Conservation (phyloP, 148 eudicot species). For the Vaccinium myrtillus region DNA sequence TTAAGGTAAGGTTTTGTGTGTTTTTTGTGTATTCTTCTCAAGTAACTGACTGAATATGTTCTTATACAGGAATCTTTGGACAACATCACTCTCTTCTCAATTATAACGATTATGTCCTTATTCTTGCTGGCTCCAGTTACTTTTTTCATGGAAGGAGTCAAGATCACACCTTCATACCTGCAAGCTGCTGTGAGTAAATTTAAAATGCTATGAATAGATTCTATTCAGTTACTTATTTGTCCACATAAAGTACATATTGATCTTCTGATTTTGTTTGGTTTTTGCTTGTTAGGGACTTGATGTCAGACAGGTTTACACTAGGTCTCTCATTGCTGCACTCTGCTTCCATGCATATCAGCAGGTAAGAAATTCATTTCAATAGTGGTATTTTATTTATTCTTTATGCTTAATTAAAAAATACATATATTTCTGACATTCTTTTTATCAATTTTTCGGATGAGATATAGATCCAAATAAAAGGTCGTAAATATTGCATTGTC, state of each 20-base stretch:
- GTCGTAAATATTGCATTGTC: not conserved
- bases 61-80: constrained; percentile 83
- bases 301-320: constrained; percentile 53
- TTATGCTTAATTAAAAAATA: not conserved
- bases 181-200: constrained; percentile 73
- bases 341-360: constrained; percentile 99
- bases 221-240: not conserved
- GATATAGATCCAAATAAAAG: not conserved
- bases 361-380: constrained; percentile 34
- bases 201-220: not conserved
- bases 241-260: not conserved
- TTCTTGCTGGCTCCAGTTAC: constrained; percentile 71
- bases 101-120: constrained; percentile 92
- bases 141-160: constrained; percentile 77
- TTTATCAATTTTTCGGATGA: not conserved
- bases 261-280: not conserved
- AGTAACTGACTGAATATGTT: constrained; percentile 5
- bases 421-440: not conserved
- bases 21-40: not conserved
- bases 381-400: not conserved
- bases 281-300: constrained; percentile 60
- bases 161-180: constrained; percentile 73
- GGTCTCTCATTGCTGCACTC: constrained; percentile 84
- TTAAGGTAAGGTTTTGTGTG: not conserved
- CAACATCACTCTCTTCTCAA: constrained; percentile 89